Evolutionary conservation across 169 alveolate species (phyloP), one percentile per base, ranked within the genome.

Genomic region (Eimeria acervulina): DNA sequence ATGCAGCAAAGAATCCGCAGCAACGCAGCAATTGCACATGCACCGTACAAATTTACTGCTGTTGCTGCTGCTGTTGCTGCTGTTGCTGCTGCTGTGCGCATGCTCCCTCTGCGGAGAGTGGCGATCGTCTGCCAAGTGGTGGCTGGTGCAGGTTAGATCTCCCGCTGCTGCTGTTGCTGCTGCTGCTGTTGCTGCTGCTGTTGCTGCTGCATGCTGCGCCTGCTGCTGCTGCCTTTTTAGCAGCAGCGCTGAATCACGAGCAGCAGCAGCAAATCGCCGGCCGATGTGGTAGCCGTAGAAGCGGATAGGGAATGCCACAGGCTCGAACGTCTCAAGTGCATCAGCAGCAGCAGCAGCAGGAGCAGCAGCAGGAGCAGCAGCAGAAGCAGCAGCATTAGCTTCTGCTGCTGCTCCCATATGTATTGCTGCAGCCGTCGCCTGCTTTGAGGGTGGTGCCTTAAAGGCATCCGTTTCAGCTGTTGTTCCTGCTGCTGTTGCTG

Each of bases 161-260:
- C 28, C 12, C 36, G 70, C 76, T 52, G 38, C 88, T n/a, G 63
- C 66, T 42, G 88, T 66, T n/a, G 63, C 40, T 38, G n/a, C 89
- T 31, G 40, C 36, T 38, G 31, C 52, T 38, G 89, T 52, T 52
- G n/a, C 51, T 51, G 72, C 51, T 31, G 40, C 36, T 38, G 31
- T 31, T 38, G 89, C 76, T 52, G n/a, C 51, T 51, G 72, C 51
- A 12, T 51, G 28, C 17, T 36, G 74, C 13, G 2, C n/a, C 23
- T 21, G 76, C 91, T 66, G 76, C 91, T 66, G 74, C 91, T 52
- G 70, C 76, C 61, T n/a, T 19, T 51, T 23, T n/a, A 83, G 74
- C 74, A 83, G 91, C 91, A 83, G 52, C 74, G 91, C 91, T 21
- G 91, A 83, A 28, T 83, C 91, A 3, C 91, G 70, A n/a, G 91